phyloP scores from a whole-genome alignment of 78 protist species.

The Protostelium mycophagum region DNA sequence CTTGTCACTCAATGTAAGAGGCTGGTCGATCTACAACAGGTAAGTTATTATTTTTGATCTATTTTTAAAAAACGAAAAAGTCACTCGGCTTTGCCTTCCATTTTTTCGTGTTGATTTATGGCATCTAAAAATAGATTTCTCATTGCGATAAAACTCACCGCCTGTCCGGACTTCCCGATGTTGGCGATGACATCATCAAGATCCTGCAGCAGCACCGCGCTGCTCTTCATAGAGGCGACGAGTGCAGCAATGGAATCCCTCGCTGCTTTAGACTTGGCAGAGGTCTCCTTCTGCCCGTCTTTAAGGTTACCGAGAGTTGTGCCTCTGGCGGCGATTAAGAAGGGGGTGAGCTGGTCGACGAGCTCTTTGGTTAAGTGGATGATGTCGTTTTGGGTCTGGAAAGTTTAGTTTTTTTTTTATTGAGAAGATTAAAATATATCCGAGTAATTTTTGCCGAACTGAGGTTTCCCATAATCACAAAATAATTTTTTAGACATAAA shows the following conservation, averaged over 20 bases:
- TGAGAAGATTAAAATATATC: no score
- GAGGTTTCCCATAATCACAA: no score
- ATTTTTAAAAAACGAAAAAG: no score
- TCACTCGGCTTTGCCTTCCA: no score
- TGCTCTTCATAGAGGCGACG: conserved; percentile 45
- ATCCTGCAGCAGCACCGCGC: conserved; percentile 51
- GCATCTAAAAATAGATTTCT: no score
- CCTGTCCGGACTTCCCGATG: background rate
- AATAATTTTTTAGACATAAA: no score
- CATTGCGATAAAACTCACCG: no score
- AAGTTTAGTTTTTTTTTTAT: no score
- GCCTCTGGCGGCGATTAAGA: conserved; percentile 5
- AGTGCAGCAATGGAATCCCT: conserved; percentile 33
- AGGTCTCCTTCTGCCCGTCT: background rate
- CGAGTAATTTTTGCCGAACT: no score
- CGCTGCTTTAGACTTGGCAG: conserved; percentile 17
- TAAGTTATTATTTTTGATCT: background rate
- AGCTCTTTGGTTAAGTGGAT: conserved; percentile 39
- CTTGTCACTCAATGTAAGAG: background rate
- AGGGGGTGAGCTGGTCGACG: conserved; percentile 26
- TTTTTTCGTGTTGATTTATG: no score
- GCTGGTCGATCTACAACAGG: background rate
- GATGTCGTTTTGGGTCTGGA: conserved; percentile 19
- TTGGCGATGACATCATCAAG: conserved; percentile 46
- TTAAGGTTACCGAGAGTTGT: background rate